Base-by-base conservation (phyloP, 257 asterid genomes). In the Fraxinus cuspidata region DNA sequence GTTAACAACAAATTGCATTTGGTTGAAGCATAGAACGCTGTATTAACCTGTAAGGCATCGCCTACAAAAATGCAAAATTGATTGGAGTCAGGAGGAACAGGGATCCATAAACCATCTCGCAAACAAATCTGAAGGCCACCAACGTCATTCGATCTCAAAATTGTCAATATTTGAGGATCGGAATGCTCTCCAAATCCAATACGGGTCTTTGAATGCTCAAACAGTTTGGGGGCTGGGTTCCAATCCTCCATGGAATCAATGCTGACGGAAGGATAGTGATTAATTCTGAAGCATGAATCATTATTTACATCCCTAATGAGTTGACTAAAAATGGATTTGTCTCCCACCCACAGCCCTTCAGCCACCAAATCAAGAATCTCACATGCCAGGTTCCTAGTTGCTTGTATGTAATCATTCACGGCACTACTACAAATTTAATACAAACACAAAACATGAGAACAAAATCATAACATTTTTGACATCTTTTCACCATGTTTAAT, bases 181-280 rank as follows among this genome's bases (percentile, higher is more conserved):
- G 96, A 86, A 65, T 93, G 96, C 76, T 93, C 97, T 7, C 97
- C 97, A 40, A 93, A 93, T 2, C 97, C 96, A 28, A 93, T 77
- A 19, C 92, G 78, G 12, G 47, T 29, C 40, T 86, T 81, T 19
- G 81, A 60, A 11, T 15, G 34, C 13, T 65, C 80, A 19, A 34
- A 79, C 60, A 10, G 28, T 2, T 70, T 25, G 9, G 80, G n/a
- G 6, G 40, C 21, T 38, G 75, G 71, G 64, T 18, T 65, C 25
- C 65, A 56, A 2, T 71, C 63, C 13, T 74, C 74, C 47, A 19
- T 2, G 65, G 21, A 38, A 38, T 11, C 38, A 37, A 21, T 0
- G 9, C 5, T n/a, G 71, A 34, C 11, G 1, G 91, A 79, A 56
- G 96, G 94, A 68, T 91, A 93, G 89, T 90, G 89, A 81, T 93